These are phyloP conservation scores for Exsudoporus floridanus DNA, from an alignment of 1,284 basidiomycete genomes.

Conservation along the genomic window DNA sequence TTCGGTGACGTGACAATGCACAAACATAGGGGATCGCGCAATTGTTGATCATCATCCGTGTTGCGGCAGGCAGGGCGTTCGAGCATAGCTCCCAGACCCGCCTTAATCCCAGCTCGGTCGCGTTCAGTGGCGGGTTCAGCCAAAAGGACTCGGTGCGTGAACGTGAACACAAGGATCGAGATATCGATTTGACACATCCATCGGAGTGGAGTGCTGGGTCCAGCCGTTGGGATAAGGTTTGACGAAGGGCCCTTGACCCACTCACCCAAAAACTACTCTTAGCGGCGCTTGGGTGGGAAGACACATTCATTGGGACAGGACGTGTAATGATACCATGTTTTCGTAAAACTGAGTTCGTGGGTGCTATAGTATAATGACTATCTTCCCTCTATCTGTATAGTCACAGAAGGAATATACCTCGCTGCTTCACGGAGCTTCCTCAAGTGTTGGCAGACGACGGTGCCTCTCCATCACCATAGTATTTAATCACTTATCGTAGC, in stretches of 20 bases:
- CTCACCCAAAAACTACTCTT: neutral
- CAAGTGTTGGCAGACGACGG: too few species aligned
- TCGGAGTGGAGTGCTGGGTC: neutral
- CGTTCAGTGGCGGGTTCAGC: neutral
- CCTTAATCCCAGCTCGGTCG: conserved; percentile 2
- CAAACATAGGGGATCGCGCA: conserved; percentile 28
- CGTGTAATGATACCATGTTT: neutral
- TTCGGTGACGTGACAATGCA: neutral
- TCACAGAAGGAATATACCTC: too few species aligned
- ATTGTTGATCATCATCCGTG: conserved; percentile 33
- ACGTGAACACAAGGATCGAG: neutral
- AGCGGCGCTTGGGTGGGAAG: neutral
- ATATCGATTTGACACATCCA: neutral
- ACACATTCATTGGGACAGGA: neutral
- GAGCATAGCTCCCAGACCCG: neutral
- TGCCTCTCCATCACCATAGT: too few species aligned
- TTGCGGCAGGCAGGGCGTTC: conserved; percentile 19
- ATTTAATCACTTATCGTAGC: neutral
- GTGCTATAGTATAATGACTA: neutral
- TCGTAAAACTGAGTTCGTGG: neutral
- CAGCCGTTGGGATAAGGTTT: neutral
- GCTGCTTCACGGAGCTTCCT: too few species aligned
- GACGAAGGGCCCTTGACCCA: neutral
- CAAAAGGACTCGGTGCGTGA: neutral
- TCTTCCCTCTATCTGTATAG: neutral